Percentiles rank a stretch among this genome's conserved stretches.
Evolutionary conservation across 768 basidiomycete species (phyloP).

Genomic region (Porpolomopsis calyptriformis): DNA sequence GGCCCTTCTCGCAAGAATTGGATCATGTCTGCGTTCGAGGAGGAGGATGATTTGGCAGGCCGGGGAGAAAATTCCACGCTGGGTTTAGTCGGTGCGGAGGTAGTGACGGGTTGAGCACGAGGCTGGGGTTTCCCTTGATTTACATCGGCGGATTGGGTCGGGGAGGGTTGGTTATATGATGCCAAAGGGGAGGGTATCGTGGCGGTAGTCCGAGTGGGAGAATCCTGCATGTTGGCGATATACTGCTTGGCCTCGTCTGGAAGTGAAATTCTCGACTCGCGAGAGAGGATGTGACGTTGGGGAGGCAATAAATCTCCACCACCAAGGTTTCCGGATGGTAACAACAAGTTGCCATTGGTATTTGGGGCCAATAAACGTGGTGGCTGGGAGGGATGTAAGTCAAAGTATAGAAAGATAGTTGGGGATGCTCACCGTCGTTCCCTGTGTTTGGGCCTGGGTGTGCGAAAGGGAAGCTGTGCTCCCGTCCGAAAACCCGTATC

Average conservation of each 20-base stretch:
- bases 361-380: not conserved
- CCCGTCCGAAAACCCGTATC: too few relatives aligned
- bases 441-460: too few relatives aligned
- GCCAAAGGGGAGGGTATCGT: not conserved
- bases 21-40: not conserved
- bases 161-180: not conserved
- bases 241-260: constrained; percentile 72
- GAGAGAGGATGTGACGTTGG: constrained; percentile 23
- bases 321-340: not conserved
- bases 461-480: too few relatives aligned
- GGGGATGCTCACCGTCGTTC: not conserved
- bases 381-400: not conserved
- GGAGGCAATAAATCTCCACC: constrained; percentile 5
- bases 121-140: not conserved
- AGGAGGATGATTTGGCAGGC: not conserved
- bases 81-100: too few relatives aligned
- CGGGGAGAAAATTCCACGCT: not conserved
- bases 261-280: constrained; percentile 59
- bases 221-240: constrained; percentile 57
- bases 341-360: not conserved
- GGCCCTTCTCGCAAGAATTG: not conserved
- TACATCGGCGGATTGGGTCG: too few relatives aligned
- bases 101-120: not conserved
- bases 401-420: not conserved
- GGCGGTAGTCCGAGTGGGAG: constrained; percentile 44